Evolutionary conservation across 257 asterid genomes (phyloP), one percentile per base, ranked within the genome.

Genomic region (Fraxinus excelsior): DNA sequence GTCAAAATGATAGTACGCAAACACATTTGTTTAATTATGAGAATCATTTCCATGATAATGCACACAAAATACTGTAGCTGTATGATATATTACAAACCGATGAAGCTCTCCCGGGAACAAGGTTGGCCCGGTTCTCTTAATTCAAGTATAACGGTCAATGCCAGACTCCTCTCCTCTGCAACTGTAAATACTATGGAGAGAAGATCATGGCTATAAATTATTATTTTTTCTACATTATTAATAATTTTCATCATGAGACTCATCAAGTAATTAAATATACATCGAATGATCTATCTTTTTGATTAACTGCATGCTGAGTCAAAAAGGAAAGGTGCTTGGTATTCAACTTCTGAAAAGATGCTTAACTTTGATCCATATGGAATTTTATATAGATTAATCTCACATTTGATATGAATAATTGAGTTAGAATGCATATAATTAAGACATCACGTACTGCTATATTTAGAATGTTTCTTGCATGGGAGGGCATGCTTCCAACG

Each of bases 271-370:
- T 60, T 77, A 58, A 19, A 49, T 62, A 69, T 56, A 77, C 9
- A 21, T 28, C 7, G 23, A 70, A 51, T 49, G 67, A 11, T 76
- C 37, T 67, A 71, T 75, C 79, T 75, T 88, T 79, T 76, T 67
- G 70, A 79, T 70, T 53, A 70, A 72, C 67, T 73, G 83, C 65
- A 56, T n/a, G 91, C 91, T 84, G 88, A 87, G 86, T 89, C 90
- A 85, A 87, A 87, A 85, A 83, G 82, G 82, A 56, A 40, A 62
- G 67, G 81, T 64, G 66, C 82, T 70, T 84, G 74, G 77, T 60
- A 80, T 40, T 40, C 49, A 2, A 40, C 49, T 40, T 40, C 49
- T 73, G 79, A 80, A 78, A 81, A 72, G 86, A 81, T 79, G 71
- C 49, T 78, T 77, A 62, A 25, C 16, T 29, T 62, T 62, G 56